Percentiles rank a stretch among this genome's conserved stretches.
These are phyloP conservation scores for Rhipidocladum racemiflorum DNA, from an alignment of 176 grass and related monocot species.

Conservation along the genomic window DNA sequence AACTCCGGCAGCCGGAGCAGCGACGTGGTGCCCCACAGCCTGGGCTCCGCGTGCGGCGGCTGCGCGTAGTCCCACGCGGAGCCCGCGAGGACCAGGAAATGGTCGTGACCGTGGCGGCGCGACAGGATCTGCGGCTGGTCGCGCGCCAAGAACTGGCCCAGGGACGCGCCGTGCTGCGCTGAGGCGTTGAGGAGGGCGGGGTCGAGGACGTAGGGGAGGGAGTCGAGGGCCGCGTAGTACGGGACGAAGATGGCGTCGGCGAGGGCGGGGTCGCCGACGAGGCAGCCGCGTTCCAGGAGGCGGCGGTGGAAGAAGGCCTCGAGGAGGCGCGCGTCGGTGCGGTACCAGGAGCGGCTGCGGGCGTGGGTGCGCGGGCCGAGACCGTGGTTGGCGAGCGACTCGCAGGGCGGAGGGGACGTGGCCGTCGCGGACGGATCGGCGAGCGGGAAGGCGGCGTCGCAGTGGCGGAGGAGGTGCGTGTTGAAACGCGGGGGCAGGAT, in stretches of 20 bases:
- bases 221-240: constrained; percentile 76
- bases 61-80: constrained; percentile 80
- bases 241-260: constrained; percentile 77
- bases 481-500: constrained; percentile 52
- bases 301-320: constrained; percentile 74
- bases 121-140: constrained; percentile 41
- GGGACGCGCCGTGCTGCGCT: constrained; percentile 36
- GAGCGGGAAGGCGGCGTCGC: constrained; percentile 56
- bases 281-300: constrained; percentile 48
- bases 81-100: constrained; percentile 65
- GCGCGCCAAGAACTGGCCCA: constrained; percentile 44
- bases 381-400: constrained; percentile 62
- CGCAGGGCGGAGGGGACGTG: constrained; percentile 32
- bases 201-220: constrained; percentile 62
- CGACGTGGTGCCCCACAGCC: constrained; percentile 61
- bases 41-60: constrained; percentile 8
- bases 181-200: constrained; percentile 39
- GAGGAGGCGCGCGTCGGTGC: constrained; percentile 59
- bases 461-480: constrained; percentile 46
- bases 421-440: constrained; percentile 46
- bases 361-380: constrained; percentile 58
- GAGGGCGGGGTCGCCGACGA: constrained; percentile 27
- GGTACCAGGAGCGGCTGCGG: constrained; percentile 59
- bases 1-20: constrained; percentile 59
- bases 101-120: constrained; percentile 58